phyloP scores from a whole-genome alignment of 2,329 filamentous ascomycete species.

The Coniochaeta sp. region DNA sequence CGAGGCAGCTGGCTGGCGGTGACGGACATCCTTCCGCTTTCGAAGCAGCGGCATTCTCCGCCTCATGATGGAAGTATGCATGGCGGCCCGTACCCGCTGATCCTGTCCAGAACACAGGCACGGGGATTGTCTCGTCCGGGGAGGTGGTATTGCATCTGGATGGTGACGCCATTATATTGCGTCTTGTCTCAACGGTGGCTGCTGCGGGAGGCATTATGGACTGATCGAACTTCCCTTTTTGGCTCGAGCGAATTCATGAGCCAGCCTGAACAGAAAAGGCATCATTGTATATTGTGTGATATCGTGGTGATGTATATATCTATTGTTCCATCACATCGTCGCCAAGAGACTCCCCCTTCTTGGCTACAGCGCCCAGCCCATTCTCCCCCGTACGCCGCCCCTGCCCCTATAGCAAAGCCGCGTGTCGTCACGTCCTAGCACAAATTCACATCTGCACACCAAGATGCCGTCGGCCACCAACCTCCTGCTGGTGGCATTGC shows the following conservation, averaged over 20 bases:
- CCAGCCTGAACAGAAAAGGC: neutral
- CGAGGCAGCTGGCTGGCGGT: neutral
- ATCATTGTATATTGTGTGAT: neutral
- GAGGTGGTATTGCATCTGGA: neutral
- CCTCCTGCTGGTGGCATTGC: conserved; percentile 8
- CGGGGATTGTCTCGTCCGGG: neutral
- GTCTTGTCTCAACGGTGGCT: neutral
- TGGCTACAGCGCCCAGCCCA: neutral
- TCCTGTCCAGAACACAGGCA: neutral
- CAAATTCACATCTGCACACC: neutral
- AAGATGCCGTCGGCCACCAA: conserved; percentile 11
- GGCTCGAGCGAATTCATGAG: neutral
- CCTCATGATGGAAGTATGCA: neutral
- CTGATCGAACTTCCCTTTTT: neutral
- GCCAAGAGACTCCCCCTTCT: neutral
- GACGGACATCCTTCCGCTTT: neutral
- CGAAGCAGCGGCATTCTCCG: neutral
- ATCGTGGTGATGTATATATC: neutral
- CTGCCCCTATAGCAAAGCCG: neutral
- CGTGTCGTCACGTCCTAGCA: neutral
- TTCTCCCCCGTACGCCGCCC: neutral
- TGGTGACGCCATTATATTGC: neutral
- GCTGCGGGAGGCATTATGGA: neutral
- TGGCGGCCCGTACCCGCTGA: neutral
- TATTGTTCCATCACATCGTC: neutral